These are phyloP conservation scores for Eutypella sp. DNA, from an alignment of 2,329 filamentous ascomycete species.

Conservation along the genomic window DNA sequence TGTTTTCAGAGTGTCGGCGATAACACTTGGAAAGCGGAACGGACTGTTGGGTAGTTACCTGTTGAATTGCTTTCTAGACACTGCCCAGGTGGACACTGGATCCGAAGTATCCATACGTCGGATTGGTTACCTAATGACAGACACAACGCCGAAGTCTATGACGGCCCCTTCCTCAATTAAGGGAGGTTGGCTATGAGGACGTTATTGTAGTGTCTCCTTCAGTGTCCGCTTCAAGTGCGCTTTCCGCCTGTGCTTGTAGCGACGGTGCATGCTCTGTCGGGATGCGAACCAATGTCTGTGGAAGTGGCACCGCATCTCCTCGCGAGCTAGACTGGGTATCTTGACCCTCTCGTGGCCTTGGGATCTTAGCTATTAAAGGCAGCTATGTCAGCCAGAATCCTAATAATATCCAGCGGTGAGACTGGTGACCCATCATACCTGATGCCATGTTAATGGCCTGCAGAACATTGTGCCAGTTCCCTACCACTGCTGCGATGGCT, in stretches of 20 bases:
- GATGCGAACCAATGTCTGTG: slow-evolving; percentile 79
- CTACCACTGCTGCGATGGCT: slow-evolving; percentile 80
- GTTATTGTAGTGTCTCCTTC: not conserved
- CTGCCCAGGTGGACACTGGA: too few species aligned
- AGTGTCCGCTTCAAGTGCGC: slow-evolving; percentile 21
- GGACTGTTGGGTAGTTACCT: too few species aligned
- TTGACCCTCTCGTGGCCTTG: slow-evolving; percentile 47
- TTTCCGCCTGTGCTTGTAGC: slow-evolving; percentile 56
- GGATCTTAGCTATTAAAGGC: slow-evolving; percentile 56
- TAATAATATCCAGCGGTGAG: slow-evolving; percentile 1
- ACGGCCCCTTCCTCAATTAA: too few species aligned
- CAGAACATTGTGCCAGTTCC: slow-evolving; percentile 85
- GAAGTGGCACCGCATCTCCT: slow-evolving; percentile 50
- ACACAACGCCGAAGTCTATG: too few species aligned
- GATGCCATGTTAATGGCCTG: slow-evolving; percentile 83
- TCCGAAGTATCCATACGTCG: too few species aligned
- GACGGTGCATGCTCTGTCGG: slow-evolving; percentile 72
- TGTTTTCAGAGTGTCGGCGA: too few species aligned
- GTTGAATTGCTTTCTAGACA: too few species aligned
- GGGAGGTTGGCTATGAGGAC: not conserved
- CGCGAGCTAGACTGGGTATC: slow-evolving; percentile 31
- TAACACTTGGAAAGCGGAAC: too few species aligned
- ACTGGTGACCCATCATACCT: slow-evolving; percentile 43
- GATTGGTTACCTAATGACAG: too few species aligned
- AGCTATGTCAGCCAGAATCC: slow-evolving; percentile 13